Evolutionary conservation across 257 asterid species (phyloP).

Genomic region (Coffea canephora): DNA sequence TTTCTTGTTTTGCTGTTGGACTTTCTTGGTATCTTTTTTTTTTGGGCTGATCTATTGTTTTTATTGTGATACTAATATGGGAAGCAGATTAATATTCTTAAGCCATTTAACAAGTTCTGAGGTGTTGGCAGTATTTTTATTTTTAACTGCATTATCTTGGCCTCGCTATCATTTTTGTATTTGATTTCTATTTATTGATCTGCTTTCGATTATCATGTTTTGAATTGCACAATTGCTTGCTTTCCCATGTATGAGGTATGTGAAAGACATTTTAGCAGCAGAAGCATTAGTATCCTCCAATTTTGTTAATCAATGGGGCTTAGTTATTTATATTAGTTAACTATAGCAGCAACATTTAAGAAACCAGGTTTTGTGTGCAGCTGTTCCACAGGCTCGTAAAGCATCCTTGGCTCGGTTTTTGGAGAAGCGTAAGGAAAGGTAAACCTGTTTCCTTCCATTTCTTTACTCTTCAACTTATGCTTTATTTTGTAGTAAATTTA

Average conservation of each 20-base stretch:
- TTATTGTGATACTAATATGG: background rate
- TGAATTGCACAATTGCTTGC: background rate
- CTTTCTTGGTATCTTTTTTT: background rate
- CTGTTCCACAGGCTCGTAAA: slow-evolving; percentile 80
- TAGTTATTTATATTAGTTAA: background rate
- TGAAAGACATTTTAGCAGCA: background rate
- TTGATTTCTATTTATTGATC: background rate
- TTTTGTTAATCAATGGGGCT: background rate
- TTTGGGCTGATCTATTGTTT: background rate
- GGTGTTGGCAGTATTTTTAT: background rate
- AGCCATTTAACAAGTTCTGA: background rate
- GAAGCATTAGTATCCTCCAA: background rate
- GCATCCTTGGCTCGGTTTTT: slow-evolving; percentile 78
- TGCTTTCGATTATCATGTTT: background rate
- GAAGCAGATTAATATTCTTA: background rate
- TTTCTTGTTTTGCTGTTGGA: background rate
- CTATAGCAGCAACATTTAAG: background rate
- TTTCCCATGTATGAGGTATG: background rate
- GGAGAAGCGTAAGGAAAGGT: slow-evolving; percentile 95
- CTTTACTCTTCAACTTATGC: background rate
- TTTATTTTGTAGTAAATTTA: background rate
- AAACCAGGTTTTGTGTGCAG: slow-evolving; percentile 33
- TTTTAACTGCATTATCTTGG: background rate
- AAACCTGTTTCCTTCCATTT: background rate
- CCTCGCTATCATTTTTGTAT: background rate